Conservation (phyloP, 176 grass and related monocot species). For the Thalia dealbata region DNA sequence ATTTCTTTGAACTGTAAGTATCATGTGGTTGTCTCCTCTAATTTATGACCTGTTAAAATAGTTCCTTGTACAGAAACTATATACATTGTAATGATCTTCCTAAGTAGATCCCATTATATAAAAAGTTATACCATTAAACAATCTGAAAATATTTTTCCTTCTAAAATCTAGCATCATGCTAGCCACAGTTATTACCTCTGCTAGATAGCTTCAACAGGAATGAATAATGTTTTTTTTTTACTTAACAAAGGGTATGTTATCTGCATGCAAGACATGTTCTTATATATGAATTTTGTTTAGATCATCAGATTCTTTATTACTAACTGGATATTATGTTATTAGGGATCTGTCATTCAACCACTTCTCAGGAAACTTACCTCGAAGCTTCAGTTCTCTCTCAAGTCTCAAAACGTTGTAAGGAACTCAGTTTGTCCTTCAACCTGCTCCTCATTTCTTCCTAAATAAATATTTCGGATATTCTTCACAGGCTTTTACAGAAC, state of each 20-base stretch:
- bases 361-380: conserved; percentile 73
- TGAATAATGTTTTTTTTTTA: too few species aligned
- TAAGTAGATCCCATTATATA: not conserved
- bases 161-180: not conserved
- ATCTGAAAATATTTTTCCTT: not conserved
- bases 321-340: conserved; percentile 19
- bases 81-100: not conserved
- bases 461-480: not conserved
- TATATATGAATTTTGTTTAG: not conserved
- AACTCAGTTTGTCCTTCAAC: conserved; percentile 11
- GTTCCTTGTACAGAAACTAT: not conserved
- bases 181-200: not conserved
- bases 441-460: not conserved
- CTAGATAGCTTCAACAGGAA: too few species aligned
- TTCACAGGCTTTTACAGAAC: conserved; percentile 29
- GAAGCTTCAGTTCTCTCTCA: conserved; percentile 54
- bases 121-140: not conserved
- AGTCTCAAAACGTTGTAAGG: conserved; percentile 68
- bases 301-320: not conserved
- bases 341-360: conserved; percentile 96
- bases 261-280: not conserved
- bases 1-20: not conserved
- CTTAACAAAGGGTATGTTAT: not conserved
- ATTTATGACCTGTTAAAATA: not conserved
- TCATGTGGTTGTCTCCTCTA: not conserved